Conservation (phyloP, 768 basidiomycete genomes). For the Pilatotrama ljubarskyi region DNA sequence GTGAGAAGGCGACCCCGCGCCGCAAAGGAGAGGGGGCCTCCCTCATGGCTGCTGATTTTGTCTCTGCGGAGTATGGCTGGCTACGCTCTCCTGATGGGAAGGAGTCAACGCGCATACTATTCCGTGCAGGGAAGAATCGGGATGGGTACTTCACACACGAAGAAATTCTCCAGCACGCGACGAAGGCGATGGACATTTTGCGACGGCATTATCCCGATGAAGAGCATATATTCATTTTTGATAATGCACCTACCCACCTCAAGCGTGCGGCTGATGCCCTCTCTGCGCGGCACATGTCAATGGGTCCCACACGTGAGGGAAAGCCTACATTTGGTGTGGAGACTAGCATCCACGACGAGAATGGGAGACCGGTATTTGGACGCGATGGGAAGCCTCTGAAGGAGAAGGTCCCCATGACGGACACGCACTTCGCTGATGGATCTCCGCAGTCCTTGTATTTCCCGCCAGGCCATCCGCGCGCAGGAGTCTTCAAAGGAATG, state of each 20-base stretch:
- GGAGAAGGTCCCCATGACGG: slow-evolving; percentile 35
- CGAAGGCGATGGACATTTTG: slow-evolving; percentile 26
- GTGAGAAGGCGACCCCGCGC: slow-evolving; percentile 31
- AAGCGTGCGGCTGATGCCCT: slow-evolving; percentile 28
- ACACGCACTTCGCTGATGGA: slow-evolving; percentile 25
- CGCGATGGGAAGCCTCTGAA: slow-evolving; percentile 18
- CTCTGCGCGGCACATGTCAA: slow-evolving; percentile 30
- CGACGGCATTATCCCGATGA: slow-evolving; percentile 18
- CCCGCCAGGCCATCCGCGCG: too few species aligned
- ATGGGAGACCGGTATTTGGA: background rate
- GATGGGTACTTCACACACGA: slow-evolving; percentile 31
- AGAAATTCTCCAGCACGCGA: slow-evolving; percentile 26
- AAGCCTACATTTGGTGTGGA: slow-evolving; percentile 11
- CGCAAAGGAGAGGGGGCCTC: slow-evolving; percentile 43
- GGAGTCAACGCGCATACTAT: slow-evolving; percentile 17
- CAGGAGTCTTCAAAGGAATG: slow-evolving; percentile 39
- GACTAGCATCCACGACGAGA: too few species aligned
- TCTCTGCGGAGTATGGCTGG: slow-evolving; percentile 34
- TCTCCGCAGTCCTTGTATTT: too few species aligned
- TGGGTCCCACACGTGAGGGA: slow-evolving; percentile 1
- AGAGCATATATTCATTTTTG: slow-evolving; percentile 27
- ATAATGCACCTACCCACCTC: slow-evolving; percentile 32
- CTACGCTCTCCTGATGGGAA: slow-evolving; percentile 26
- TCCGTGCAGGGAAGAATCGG: slow-evolving; percentile 25
- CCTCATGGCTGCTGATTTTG: slow-evolving; percentile 40